Conservation (phyloP, 352 stramenopile genomes). For the Phytophthora constricta region DNA sequence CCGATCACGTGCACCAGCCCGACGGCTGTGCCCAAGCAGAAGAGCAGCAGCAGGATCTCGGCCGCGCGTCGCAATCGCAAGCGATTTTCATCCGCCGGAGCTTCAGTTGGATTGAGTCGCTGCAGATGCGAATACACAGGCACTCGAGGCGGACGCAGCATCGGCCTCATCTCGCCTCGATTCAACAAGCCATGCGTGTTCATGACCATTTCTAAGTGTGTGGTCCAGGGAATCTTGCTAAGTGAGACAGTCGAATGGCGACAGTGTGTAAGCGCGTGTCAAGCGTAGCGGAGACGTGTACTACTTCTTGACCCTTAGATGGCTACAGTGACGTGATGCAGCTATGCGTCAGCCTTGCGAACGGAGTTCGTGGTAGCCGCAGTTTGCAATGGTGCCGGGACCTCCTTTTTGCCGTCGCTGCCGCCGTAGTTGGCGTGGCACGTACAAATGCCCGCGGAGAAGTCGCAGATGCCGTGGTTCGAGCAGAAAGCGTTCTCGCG, state of each 20-base stretch:
- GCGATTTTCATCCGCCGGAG: neutral
- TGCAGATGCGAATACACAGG: slow-evolving; percentile 29
- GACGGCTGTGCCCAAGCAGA: slow-evolving; percentile 44
- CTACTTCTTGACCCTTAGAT: slow-evolving; percentile 3
- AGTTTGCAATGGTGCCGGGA: slow-evolving; percentile 71
- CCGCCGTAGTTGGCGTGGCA: slow-evolving; percentile 74
- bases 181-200: slow-evolving; percentile 24
- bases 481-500: slow-evolving; percentile 77
- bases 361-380: slow-evolving; percentile 65
- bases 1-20: slow-evolving; percentile 48
- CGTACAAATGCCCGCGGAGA: slow-evolving; percentile 59
- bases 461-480: slow-evolving; percentile 78
- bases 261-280: slow-evolving; percentile 19
- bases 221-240: neutral
- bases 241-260: slow-evolving; percentile 29
- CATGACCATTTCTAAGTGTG: neutral
- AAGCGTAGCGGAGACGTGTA: too few species aligned
- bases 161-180: slow-evolving; percentile 20
- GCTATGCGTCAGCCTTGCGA: neutral
- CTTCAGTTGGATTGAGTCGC: neutral
- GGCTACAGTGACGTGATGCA: slow-evolving; percentile 4
- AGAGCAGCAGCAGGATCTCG: slow-evolving; percentile 37
- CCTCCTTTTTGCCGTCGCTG: slow-evolving; percentile 76
- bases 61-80: slow-evolving; percentile 17
- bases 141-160: slow-evolving; percentile 27